Conservation (phyloP, 495 filamentous ascomycete species). For the Lophiotrema nucula region DNA sequence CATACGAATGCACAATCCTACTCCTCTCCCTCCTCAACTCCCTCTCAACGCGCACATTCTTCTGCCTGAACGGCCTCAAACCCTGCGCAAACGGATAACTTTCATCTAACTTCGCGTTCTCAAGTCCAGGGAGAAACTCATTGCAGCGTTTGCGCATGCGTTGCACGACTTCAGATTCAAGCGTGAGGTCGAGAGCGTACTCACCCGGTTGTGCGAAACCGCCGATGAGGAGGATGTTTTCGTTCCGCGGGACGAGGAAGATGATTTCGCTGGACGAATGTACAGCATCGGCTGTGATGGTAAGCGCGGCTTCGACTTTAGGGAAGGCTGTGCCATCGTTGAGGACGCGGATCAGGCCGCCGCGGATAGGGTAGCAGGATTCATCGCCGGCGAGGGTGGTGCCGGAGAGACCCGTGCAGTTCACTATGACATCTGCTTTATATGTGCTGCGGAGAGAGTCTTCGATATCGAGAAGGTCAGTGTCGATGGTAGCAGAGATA, state of each 20-base stretch:
- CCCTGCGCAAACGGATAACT: conserved; percentile 51
- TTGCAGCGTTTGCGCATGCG: conserved; percentile 50
- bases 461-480: conserved; percentile 47
- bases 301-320: conserved; percentile 43
- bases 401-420: conserved; percentile 48
- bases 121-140: conserved; percentile 45
- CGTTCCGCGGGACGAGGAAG: conserved; percentile 53
- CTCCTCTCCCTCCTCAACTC: conserved; percentile 35
- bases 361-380: conserved; percentile 47
- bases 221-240: conserved; percentile 51
- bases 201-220: conserved; percentile 45
- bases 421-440: conserved; percentile 49
- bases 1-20: conserved; percentile 51
- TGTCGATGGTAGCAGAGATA: conserved; percentile 42
- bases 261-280: conserved; percentile 45
- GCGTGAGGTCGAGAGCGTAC: conserved; percentile 46
- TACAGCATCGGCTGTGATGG: conserved; percentile 39
- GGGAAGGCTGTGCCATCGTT: conserved; percentile 53
- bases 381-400: conserved; percentile 42
- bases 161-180: conserved; percentile 44
- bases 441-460: conserved; percentile 39
- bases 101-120: conserved; percentile 46
- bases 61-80: conserved; percentile 44
- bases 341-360: conserved; percentile 50
- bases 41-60: conserved; percentile 49